Conservation (phyloP, 75 land plant genomes). For the Ceratopteris richardii region DNA sequence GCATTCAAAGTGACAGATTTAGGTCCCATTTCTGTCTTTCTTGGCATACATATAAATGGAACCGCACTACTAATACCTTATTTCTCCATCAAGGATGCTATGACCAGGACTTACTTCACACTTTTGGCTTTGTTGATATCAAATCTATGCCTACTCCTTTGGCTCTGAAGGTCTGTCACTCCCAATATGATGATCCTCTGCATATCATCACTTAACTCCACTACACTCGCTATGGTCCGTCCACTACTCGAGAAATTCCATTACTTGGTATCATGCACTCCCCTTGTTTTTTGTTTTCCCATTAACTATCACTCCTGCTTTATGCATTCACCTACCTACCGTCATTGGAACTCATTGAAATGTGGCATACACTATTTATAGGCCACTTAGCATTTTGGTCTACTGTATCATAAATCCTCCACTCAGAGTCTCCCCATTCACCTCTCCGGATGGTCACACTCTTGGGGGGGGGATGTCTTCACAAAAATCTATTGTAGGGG, state of each 20-base stretch:
- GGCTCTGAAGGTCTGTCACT: slow-evolving; percentile 3
- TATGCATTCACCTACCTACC: slow-evolving; percentile 1
- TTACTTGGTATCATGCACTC: slow-evolving; percentile 4
- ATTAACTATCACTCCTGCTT: slow-evolving; percentile 8
- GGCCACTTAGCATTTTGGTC: not conserved
- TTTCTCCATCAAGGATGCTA: slow-evolving; percentile 22
- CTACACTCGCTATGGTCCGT: slow-evolving; percentile 18
- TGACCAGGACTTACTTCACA: slow-evolving; percentile 15
- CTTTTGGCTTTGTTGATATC: slow-evolving; percentile 12
- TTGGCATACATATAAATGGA: slow-evolving; percentile 17
- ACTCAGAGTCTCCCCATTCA: not conserved
- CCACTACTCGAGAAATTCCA: slow-evolving; percentile 3
- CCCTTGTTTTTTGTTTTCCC: not conserved
- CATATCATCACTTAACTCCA: slow-evolving; percentile 1
- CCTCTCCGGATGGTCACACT: not conserved
- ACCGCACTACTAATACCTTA: slow-evolving; percentile 10
- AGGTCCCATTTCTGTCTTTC: slow-evolving; percentile 12
- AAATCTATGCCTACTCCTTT: slow-evolving; percentile 7
- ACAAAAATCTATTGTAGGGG: slow-evolving; percentile 2
- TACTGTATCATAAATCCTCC: not conserved
- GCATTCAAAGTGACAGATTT: slow-evolving; percentile 25
- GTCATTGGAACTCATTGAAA: slow-evolving; percentile 11
- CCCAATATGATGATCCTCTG: slow-evolving; percentile 6
- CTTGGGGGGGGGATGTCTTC: not conserved
- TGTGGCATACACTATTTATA: slow-evolving; percentile 15